Evolutionary conservation across 306 rosid species (phyloP).

Genomic region (Sindora glabra): DNA sequence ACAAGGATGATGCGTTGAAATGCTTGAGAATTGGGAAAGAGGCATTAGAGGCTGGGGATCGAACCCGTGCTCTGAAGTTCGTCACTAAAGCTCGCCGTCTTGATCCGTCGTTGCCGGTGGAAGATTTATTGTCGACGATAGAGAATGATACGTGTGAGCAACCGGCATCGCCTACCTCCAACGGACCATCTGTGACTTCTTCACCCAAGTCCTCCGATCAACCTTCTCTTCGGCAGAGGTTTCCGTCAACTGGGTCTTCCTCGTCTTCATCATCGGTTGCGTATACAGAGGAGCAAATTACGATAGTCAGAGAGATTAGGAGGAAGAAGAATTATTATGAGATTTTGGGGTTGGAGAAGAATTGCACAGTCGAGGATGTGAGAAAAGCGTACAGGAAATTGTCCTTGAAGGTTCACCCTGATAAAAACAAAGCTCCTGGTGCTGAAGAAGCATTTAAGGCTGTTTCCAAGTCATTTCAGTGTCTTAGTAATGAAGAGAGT

Average conservation of each 20-base stretch:
- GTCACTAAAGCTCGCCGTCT: constrained; percentile 78
- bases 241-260: constrained; percentile 21
- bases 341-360: constrained; percentile 79
- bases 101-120: constrained; percentile 61
- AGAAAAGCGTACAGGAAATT: constrained; percentile 75
- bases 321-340: constrained; percentile 82
- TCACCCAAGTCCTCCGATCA: constrained; percentile 32
- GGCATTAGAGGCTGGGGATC: constrained; percentile 69
- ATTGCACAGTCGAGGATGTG: constrained; percentile 73
- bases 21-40: constrained; percentile 69
- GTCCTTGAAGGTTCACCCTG: constrained; percentile 93
- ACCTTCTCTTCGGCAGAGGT: constrained; percentile 62
- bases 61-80: constrained; percentile 64
- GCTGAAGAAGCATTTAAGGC: constrained; percentile 88
- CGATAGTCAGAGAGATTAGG: constrained; percentile 60
- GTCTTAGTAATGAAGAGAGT: constrained; percentile 68
- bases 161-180: constrained; percentile 18
- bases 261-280: constrained; percentile 32
- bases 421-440: constrained; percentile 86
- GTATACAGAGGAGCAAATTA: constrained; percentile 60
- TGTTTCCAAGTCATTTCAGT: constrained; percentile 91
- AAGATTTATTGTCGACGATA: constrained; percentile 50
- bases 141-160: constrained; percentile 26
- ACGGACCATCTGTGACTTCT: constrained; percentile 23
- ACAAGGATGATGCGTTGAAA: constrained; percentile 88